Evolutionary conservation across 176 grass and related monocot species (phyloP).

Genomic region (Oryza officinalis): DNA sequence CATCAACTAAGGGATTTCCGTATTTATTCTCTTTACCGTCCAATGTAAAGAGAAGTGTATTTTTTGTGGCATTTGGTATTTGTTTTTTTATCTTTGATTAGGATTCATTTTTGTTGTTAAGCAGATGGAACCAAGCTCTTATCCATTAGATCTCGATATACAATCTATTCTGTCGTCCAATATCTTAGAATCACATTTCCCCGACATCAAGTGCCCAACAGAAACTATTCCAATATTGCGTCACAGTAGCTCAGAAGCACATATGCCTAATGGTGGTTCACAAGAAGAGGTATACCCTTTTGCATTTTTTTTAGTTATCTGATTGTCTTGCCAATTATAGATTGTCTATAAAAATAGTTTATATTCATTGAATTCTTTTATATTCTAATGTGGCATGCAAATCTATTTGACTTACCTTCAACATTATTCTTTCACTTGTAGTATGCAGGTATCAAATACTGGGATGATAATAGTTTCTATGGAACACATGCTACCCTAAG

Average conservation of each 20-base stretch:
- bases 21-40: no score
- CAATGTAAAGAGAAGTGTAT: no score
- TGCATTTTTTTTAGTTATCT: neutral
- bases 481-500: neutral
- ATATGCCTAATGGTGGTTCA: no score
- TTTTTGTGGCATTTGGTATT: no score
- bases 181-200: neutral
- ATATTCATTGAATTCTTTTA: neutral
- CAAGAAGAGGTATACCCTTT: neutral
- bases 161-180: neutral
- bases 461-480: neutral
- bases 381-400: neutral
- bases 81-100: neutral
- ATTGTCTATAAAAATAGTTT: neutral
- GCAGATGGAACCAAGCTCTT: conserved; percentile 24
- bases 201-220: neutral
- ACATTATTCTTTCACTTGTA: neutral
- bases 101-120: neutral
- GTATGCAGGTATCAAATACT: neutral
- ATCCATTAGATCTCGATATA: neutral
- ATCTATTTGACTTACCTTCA: neutral
- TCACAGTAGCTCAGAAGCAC: no score
- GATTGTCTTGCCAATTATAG: neutral
- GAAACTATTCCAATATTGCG: conserved; percentile 22
- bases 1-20: no score